Conservation (phyloP, 2,329 filamentous ascomycete species). For the Curvularia eragrostidis region DNA sequence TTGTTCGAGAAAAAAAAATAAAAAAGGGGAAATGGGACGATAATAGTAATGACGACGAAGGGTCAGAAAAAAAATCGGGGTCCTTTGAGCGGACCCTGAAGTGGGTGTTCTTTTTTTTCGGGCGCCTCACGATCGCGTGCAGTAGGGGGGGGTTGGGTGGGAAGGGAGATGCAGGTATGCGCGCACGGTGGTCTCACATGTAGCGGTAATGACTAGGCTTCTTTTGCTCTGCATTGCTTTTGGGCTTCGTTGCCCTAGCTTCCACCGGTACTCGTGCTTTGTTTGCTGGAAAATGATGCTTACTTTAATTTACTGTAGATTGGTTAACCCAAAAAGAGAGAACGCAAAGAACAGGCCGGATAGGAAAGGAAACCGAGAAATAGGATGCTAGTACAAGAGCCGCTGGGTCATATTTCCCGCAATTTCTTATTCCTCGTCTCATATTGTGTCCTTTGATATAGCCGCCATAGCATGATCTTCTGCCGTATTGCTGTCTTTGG, state of each 20-base stretch:
- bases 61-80: neutral
- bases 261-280: neutral
- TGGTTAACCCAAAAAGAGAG: neutral
- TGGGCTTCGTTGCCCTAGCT: neutral
- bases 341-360: neutral
- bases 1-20: neutral
- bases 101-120: neutral
- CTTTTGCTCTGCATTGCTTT: neutral
- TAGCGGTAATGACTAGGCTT: neutral
- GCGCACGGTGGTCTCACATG: neutral
- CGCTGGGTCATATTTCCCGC: neutral
- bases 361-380: neutral
- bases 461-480: neutral
- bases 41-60: neutral
- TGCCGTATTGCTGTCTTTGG: neutral
- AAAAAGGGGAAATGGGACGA: neutral
- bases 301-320: neutral
- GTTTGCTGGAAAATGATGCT: neutral
- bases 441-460: neutral
- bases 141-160: neutral
- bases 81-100: constrained; percentile 1
- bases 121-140: neutral
- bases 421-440: neutral
- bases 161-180: neutral
- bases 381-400: neutral